Evolutionary conservation across 2,329 filamentous ascomycete genomes (phyloP).

Genomic region (Pyrenophora graminea): DNA sequence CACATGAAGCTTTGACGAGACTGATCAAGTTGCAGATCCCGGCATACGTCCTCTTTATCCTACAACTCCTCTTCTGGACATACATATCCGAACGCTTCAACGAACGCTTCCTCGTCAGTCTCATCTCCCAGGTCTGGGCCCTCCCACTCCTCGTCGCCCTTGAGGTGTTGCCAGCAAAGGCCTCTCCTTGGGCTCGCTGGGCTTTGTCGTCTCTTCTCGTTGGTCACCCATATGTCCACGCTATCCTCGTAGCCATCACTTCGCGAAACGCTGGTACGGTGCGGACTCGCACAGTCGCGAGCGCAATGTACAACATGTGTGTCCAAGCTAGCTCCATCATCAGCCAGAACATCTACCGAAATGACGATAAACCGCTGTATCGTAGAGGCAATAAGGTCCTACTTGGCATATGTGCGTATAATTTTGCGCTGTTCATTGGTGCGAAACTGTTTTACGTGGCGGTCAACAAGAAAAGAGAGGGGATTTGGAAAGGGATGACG

Average conservation of each 20-base stretch:
- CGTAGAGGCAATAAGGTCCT: conserved; percentile 59
- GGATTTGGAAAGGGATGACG: conserved; percentile 40
- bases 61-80: conserved; percentile 57
- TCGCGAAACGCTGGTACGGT: conserved; percentile 51
- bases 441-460: conserved; percentile 60
- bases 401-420: conserved; percentile 55
- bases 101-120: conserved; percentile 55
- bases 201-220: conserved; percentile 47
- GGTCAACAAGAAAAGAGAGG: conserved; percentile 51
- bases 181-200: conserved; percentile 48
- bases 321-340: conserved; percentile 42
- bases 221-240: conserved; percentile 51
- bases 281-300: conserved; percentile 50
- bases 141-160: conserved; percentile 47
- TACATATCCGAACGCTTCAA: conserved; percentile 57
- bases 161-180: conserved; percentile 33
- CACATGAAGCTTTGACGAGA: neutral
- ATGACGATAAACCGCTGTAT: conserved; percentile 58
- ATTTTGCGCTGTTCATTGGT: conserved; percentile 56
- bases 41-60: conserved; percentile 53
- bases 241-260: conserved; percentile 51
- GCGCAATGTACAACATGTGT: conserved; percentile 51
- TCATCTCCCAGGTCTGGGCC: conserved; percentile 47
- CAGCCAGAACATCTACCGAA: conserved; percentile 56
- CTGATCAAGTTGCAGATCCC: conserved; percentile 40